A percentile compares a stretch with the other conserved stretches of the same genome.
These are phyloP conservation scores for Salvia hispanica DNA, from an alignment of 257 asterid genomes.

Conservation along the genomic window DNA sequence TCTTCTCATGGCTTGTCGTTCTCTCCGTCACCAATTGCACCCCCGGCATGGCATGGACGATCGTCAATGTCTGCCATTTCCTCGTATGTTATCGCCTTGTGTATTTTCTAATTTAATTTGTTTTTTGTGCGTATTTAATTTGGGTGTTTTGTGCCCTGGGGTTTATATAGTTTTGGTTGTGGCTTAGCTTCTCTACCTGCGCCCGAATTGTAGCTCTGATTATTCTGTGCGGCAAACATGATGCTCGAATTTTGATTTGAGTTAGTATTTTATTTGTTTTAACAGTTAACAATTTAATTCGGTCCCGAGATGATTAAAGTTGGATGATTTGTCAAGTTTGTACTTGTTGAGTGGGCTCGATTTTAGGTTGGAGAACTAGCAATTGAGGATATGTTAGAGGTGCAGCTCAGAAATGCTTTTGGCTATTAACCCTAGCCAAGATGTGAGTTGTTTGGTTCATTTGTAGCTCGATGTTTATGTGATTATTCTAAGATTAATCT, in stretches of 20 bases:
- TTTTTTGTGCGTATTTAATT: slow-evolving; percentile 1
- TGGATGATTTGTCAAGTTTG: not conserved
- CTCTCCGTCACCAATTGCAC: slow-evolving; percentile 78
- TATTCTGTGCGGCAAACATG: not conserved
- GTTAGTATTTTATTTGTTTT: not conserved
- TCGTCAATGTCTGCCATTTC: slow-evolving; percentile 81
- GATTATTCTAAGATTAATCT: not conserved
- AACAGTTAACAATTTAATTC: not conserved
- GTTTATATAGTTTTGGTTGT: not conserved
- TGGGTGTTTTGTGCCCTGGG: slow-evolving; percentile 10
- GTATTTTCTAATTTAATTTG: not conserved
- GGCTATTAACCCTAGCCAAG: slow-evolving; percentile 12
- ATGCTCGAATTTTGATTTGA: not conserved
- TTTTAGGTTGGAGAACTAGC: slow-evolving; percentile 7
- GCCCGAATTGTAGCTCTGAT: slow-evolving; percentile 14
- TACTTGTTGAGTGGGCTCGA: slow-evolving; percentile 8
- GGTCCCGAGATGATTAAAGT: no score
- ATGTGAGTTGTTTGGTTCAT: slow-evolving; percentile 9
- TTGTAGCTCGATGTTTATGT: not conserved
- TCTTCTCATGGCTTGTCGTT: slow-evolving; percentile 83
- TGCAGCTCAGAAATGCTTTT: slow-evolving; percentile 21
- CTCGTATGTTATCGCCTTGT: slow-evolving; percentile 39
- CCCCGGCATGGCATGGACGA: slow-evolving; percentile 95
- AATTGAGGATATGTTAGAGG: not conserved
- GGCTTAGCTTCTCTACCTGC: slow-evolving; percentile 17